Evolutionary conservation across 345 rosid species (phyloP).

Genomic region (Populus tremula): DNA sequence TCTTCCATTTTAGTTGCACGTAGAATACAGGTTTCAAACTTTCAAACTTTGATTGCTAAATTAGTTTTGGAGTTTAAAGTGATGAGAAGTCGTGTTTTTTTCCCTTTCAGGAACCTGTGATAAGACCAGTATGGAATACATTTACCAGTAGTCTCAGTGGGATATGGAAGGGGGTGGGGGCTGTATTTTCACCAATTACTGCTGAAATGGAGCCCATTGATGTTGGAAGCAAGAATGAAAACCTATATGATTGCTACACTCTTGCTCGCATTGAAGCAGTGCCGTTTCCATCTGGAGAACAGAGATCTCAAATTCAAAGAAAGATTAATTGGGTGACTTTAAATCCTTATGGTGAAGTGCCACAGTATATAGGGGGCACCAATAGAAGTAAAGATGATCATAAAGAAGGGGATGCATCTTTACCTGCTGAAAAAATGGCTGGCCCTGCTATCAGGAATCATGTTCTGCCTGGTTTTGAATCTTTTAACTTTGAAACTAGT

Average conservation of each 20-base stretch:
- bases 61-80: background rate
- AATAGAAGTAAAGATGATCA: conserved; percentile 20
- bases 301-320: conserved; percentile 57
- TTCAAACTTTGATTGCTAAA: no score
- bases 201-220: conserved; percentile 93
- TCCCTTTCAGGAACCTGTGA: conserved; percentile 72
- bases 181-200: conserved; percentile 78
- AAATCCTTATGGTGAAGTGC: conserved; percentile 73
- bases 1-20: no score
- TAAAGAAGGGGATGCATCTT: conserved; percentile 19
- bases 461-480: conserved; percentile 54
- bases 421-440: conserved; percentile 8
- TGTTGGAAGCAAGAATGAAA: conserved; percentile 59
- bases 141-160: conserved; percentile 92
- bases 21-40: no score
- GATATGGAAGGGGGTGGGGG: conserved; percentile 95
- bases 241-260: conserved; percentile 75
- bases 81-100: no score
- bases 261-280: conserved; percentile 52
- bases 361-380: conserved; percentile 26
- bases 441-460: conserved; percentile 21
- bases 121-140: conserved; percentile 76
- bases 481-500: conserved; percentile 59
- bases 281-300: conserved; percentile 34
- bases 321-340: conserved; percentile 83